phyloP scores from a whole-genome alignment of 1,284 basidiomycete species.

The Leccinum pachyderme region DNA sequence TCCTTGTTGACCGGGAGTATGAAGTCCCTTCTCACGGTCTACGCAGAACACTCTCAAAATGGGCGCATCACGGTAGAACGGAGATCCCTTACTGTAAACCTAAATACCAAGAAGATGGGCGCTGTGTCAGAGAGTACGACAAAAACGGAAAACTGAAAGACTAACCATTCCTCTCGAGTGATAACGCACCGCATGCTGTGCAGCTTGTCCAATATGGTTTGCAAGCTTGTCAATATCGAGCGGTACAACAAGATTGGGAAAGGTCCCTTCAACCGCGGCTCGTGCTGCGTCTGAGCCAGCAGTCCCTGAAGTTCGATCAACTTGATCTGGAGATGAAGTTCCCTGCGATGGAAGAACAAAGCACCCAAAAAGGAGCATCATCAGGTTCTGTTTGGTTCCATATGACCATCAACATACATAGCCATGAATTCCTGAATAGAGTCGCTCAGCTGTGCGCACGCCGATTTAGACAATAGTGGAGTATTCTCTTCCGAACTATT shows the following conservation, averaged over 20 bases:
- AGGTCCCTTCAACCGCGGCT: constrained; percentile 92
- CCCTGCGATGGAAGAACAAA: constrained; percentile 51
- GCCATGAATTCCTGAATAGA: constrained; percentile 87
- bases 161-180: constrained; percentile 86
- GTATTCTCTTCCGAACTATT: constrained; percentile 32
- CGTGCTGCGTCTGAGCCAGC: constrained; percentile 85
- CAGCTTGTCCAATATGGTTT: constrained; percentile 85
- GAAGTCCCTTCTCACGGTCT: constrained; percentile 81
- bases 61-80: not conserved
- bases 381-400: not conserved
- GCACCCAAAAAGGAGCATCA: not conserved
- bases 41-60: not conserved
- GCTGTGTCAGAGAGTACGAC: constrained; percentile 5
- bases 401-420: constrained; percentile 53
- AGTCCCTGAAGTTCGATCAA: constrained; percentile 82
- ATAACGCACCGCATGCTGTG: constrained; percentile 97
- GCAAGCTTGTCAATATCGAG: constrained; percentile 80
- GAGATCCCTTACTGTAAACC: constrained; percentile 58
- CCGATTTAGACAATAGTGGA: constrained; percentile 37
- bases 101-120: constrained; percentile 22
- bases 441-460: constrained; percentile 46
- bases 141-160: constrained; percentile 26
- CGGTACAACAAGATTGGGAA: constrained; percentile 85
- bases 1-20: constrained; percentile 86
- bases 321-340: constrained; percentile 89